phyloP scores from a whole-genome alignment of 2,329 filamentous ascomycete species.

The Aureobasidium vineae region DNA sequence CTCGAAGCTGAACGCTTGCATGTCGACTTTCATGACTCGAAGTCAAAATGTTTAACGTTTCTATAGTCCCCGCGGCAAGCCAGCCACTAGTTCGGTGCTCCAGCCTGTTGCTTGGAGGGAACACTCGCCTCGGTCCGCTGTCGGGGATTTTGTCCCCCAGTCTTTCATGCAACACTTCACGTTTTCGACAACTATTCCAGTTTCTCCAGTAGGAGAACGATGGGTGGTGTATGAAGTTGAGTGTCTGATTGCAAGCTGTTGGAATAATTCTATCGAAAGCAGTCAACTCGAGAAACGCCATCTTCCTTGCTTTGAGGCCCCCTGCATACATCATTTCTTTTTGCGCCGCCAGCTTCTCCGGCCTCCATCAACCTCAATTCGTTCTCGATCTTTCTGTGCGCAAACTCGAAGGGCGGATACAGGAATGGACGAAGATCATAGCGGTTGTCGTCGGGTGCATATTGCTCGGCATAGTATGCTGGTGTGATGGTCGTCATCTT shows the following conservation, averaged over 20 bases:
- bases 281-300: background rate
- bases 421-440: slow-evolving; percentile 57
- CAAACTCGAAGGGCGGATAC: slow-evolving; percentile 51
- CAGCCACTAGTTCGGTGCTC: slow-evolving; percentile 16
- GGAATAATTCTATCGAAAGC: background rate
- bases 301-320: background rate
- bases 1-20: background rate
- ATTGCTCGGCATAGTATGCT: slow-evolving; percentile 30
- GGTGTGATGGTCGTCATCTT: slow-evolving; percentile 57
- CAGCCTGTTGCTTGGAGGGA: slow-evolving; percentile 4
- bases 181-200: background rate
- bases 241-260: background rate
- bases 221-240: background rate
- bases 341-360: slow-evolving; percentile 29
- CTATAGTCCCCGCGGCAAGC: slow-evolving; percentile 21
- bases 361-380: slow-evolving; percentile 47
- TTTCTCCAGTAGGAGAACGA: background rate
- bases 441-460: slow-evolving; percentile 49
- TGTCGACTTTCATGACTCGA: slow-evolving; percentile 15
- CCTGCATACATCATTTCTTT: slow-evolving; percentile 8
- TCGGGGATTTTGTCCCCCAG: background rate
- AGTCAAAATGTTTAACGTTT: slow-evolving; percentile 15
- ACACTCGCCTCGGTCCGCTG: slow-evolving; percentile 9
- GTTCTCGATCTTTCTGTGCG: slow-evolving; percentile 52
- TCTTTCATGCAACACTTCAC: background rate